Evolutionary conservation across 129 eudicot genomes (phyloP).

Genomic region (Rutidosis leptorrhynchoides): DNA sequence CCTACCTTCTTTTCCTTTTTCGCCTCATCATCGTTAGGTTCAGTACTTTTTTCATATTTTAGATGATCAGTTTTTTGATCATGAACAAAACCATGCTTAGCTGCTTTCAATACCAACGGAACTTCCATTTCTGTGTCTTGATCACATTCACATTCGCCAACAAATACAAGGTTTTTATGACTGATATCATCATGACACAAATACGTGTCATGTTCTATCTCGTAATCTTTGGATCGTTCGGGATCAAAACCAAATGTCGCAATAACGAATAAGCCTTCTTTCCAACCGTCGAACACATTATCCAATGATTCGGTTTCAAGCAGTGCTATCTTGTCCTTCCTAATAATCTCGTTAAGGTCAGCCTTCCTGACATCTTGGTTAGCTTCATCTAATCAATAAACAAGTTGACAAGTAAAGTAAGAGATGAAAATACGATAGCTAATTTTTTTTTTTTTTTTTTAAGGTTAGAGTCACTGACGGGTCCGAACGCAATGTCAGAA

Average conservation of each 20-base stretch:
- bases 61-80: slow-evolving; percentile 16
- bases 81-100: slow-evolving; percentile 32
- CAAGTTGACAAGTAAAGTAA: background rate
- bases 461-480: too few species aligned
- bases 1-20: slow-evolving; percentile 26
- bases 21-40: slow-evolving; percentile 8
- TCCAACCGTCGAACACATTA: slow-evolving; percentile 40
- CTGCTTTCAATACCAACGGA: slow-evolving; percentile 43
- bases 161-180: slow-evolving; percentile 6
- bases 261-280: slow-evolving; percentile 54
- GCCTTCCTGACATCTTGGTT: slow-evolving; percentile 3
- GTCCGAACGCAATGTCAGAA: too few species aligned
- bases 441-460: too few species aligned
- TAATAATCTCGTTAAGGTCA: slow-evolving; percentile 20
- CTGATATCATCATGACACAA: background rate
- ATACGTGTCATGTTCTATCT: background rate
- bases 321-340: slow-evolving; percentile 32
- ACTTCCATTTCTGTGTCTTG: slow-evolving; percentile 33
- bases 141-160: slow-evolving; percentile 1
- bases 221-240: slow-evolving; percentile 8
- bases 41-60: background rate
- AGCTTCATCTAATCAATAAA: background rate
- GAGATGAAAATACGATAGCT: background rate
- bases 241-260: slow-evolving; percentile 59
- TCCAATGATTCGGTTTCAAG: slow-evolving; percentile 31